Evolutionary conservation across 176 grass and related monocot species (phyloP), one percentile per base, ranked within the genome.

Genomic region (Zoysia japonica): DNA sequence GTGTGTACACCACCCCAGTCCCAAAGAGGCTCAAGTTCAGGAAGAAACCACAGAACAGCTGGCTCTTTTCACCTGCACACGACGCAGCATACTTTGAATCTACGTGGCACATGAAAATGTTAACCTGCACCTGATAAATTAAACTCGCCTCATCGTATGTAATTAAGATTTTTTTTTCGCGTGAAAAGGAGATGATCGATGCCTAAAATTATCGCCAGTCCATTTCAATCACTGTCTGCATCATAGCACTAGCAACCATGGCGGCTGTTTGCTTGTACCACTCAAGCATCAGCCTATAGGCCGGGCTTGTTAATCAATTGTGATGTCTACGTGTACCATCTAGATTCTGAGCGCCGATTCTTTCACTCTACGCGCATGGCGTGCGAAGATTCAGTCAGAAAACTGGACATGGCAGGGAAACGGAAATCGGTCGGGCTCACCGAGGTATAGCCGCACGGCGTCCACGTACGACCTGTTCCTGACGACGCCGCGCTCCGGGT

Each of bases 381-480:
- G 36, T 64, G 36, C 17, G 36, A 55, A 61, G n/a, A 62, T 61
- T 36, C 56, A 3, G 40, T 15, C 2, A 5, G 5, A 13, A 62
- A 4, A 63, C 12, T 37, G 6, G 28, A 12, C 4, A 12, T 6
- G 20, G 36, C 19, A 5, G 12, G 0, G 40, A 16, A 1, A 46
- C 3, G 12, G 12, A 35, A 20, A 17, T 38, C 37, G 28, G 28
- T 28, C 28, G 28, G 28, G 54, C 74, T 88, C 13, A 97, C 93
- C 94, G 76, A 97, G 65, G 86, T 90, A 74, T 12, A 79, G 45
- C 51, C 40, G 81, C 19, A 97, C 87, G 6, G 91, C 91, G 10
- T 97, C 70, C 44, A 94, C 80, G 78, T 92, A 97, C n/a, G 92
- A 92, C 9, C 38, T 84, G 80, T 92, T 91, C 68, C 91, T 81